A percentile compares a stretch with the other conserved stretches of the same genome.
Conservation (phyloP, 2,329 filamentous ascomycete species). For the Aureobasidium sp. region DNA sequence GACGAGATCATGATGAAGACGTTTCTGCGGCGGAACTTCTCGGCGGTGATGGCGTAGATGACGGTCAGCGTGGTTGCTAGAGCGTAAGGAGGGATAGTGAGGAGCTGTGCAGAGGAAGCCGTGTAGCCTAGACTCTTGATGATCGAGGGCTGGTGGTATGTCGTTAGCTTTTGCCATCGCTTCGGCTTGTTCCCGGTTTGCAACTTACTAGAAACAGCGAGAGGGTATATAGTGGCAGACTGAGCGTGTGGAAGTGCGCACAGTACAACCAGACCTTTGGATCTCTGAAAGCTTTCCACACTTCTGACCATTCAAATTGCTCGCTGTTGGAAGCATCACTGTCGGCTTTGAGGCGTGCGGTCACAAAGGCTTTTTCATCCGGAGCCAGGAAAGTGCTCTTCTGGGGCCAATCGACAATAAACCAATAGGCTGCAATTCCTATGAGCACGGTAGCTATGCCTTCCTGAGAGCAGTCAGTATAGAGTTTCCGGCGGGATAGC, state of each 20-base stretch:
- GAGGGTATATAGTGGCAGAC: slow-evolving; percentile 47
- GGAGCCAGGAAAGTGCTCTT: slow-evolving; percentile 49
- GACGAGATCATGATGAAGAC: slow-evolving; percentile 52
- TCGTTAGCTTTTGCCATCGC: neutral
- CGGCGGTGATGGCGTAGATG: slow-evolving; percentile 52
- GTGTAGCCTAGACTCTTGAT: slow-evolving; percentile 58
- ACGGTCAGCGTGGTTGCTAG: slow-evolving; percentile 51
- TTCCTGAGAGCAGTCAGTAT: slow-evolving; percentile 41
- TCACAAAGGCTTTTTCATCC: slow-evolving; percentile 54
- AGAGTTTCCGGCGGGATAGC: neutral
- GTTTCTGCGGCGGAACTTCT: slow-evolving; percentile 51
- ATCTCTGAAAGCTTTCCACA: slow-evolving; percentile 57
- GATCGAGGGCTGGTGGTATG: slow-evolving; percentile 46
- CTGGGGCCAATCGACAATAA: slow-evolving; percentile 47
- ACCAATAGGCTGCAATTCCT: slow-evolving; percentile 48
- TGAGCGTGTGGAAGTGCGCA: slow-evolving; percentile 65
- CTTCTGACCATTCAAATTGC: slow-evolving; percentile 60
- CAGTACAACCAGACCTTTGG: slow-evolving; percentile 69
- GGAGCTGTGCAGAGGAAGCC: slow-evolving; percentile 40
- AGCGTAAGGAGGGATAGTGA: slow-evolving; percentile 33
- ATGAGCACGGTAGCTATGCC: slow-evolving; percentile 52
- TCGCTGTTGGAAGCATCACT: slow-evolving; percentile 65
- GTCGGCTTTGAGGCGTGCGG: slow-evolving; percentile 58
- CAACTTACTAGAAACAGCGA: slow-evolving; percentile 39
- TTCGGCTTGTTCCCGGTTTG: neutral